These are phyloP conservation scores for Thinopyrum elongatum DNA, from an alignment of 176 grass and related monocot species.

Conservation along the genomic window DNA sequence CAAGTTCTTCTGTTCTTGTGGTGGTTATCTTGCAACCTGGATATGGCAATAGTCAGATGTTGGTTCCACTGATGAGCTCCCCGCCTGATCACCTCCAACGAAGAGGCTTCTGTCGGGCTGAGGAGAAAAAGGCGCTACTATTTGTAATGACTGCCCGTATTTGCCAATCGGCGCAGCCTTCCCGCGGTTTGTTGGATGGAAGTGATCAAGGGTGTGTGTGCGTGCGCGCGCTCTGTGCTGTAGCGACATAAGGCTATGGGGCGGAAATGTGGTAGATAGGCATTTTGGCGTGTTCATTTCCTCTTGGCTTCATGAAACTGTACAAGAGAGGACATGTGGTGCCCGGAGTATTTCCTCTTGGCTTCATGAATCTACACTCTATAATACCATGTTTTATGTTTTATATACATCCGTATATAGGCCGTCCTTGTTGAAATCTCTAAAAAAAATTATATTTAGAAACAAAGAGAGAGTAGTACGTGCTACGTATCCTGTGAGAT, in stretches of 20 bases:
- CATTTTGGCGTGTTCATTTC: neutral
- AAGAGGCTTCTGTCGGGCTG: neutral
- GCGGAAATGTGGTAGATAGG: neutral
- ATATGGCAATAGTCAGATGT: neutral
- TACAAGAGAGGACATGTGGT: neutral
- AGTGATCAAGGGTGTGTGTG: neutral
- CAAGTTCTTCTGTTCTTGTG: neutral
- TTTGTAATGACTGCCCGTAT: neutral
- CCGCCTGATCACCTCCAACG: neutral
- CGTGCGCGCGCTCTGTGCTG: no score
- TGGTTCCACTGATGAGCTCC: neutral
- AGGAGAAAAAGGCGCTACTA: neutral
- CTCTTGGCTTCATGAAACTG: neutral
- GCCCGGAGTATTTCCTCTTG: neutral
- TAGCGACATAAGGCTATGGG: neutral
- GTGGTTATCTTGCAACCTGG: constrained; percentile 10
- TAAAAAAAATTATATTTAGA: neutral
- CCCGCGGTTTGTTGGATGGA: neutral
- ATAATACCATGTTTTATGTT: no score
- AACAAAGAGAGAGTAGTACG: neutral
- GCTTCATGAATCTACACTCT: no score
- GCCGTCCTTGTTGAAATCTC: no score
- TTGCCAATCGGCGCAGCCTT: neutral
- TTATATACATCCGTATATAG: no score
- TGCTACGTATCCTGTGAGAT: no score